A percentile compares a stretch with the other conserved stretches of the same genome.
Conservation (phyloP, 768 basidiomycete genomes). For the Rhodocollybia butyracea region DNA sequence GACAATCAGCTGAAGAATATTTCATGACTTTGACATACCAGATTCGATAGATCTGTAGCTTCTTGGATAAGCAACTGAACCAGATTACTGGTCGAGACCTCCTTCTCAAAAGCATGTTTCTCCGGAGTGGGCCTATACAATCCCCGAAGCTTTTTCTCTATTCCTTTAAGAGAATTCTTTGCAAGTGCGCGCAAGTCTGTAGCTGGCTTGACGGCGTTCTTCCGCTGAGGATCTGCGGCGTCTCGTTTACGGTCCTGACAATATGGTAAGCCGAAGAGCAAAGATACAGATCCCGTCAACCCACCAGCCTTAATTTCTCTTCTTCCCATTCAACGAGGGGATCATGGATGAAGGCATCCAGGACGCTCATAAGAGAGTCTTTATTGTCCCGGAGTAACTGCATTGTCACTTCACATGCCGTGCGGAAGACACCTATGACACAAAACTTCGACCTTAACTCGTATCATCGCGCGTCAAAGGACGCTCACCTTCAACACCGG, state of each 20-base stretch:
- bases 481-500: constrained; percentile 82
- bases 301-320: constrained; percentile 63
- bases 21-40: constrained; percentile 35
- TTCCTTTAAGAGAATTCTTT: constrained; percentile 72
- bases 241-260: not conserved
- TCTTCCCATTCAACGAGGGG: constrained; percentile 96
- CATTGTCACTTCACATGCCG: constrained; percentile 88
- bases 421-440: constrained; percentile 75
- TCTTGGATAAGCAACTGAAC: constrained; percentile 92
- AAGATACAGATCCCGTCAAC: constrained; percentile 7
- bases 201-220: constrained; percentile 28
- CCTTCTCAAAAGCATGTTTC: constrained; percentile 49
- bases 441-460: not conserved
- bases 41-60: constrained; percentile 68
- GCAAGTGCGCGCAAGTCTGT: constrained; percentile 66
- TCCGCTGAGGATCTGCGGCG: not conserved
- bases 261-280: not conserved
- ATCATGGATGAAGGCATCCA: constrained; percentile 97
- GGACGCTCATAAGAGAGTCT: constrained; percentile 90
- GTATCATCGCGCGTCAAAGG: not conserved
- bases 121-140: constrained; percentile 49
- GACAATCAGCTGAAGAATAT: constrained; percentile 8
- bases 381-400: constrained; percentile 84
- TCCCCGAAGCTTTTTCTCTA: constrained; percentile 81
- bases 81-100: constrained; percentile 75